These are phyloP conservation scores for Amniculicola lignicola DNA, from an alignment of 495 filamentous ascomycete genomes.

Conservation along the genomic window DNA sequence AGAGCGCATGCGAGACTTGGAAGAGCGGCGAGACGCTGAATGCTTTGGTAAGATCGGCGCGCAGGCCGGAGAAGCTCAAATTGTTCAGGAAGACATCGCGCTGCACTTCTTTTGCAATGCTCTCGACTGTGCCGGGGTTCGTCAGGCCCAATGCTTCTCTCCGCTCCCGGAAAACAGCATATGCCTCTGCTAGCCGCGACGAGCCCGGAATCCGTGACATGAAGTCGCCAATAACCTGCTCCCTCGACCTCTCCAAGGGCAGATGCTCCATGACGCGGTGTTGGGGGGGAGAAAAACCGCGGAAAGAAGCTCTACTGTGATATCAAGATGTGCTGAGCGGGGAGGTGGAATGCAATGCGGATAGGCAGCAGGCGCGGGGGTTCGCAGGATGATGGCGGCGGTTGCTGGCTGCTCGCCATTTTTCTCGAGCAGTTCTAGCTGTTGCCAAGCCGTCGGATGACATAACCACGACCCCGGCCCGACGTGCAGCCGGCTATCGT, in stretches of 20 bases:
- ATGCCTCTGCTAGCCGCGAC: conserved; percentile 70
- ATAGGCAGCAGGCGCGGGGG: background rate
- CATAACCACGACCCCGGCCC: conserved; percentile 8
- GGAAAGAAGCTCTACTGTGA: background rate
- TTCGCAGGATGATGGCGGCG: background rate
- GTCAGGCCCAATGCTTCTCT: conserved; percentile 81
- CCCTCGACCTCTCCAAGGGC: too few species aligned
- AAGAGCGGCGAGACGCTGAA: conserved; percentile 91
- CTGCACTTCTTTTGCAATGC: conserved; percentile 86
- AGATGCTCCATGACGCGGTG: conserved; percentile 27
- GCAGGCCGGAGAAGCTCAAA: conserved; percentile 90
- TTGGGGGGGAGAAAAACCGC: background rate
- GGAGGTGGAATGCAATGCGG: background rate
- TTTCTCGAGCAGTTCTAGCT: conserved; percentile 13
- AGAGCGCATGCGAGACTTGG: conserved; percentile 94
- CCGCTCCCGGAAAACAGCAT: conserved; percentile 76
- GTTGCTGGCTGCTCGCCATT: background rate
- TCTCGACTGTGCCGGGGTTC: conserved; percentile 90
- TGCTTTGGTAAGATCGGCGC: conserved; percentile 92
- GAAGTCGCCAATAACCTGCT: conserved; percentile 55
- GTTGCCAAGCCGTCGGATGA: background rate
- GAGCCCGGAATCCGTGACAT: conserved; percentile 64
- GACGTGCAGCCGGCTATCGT: conserved; percentile 8
- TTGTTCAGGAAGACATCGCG: conserved; percentile 93
- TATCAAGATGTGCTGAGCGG: background rate